Base-by-base conservation (phyloP, 805 yeast species). In the Cyberlindnera veronae region DNA sequence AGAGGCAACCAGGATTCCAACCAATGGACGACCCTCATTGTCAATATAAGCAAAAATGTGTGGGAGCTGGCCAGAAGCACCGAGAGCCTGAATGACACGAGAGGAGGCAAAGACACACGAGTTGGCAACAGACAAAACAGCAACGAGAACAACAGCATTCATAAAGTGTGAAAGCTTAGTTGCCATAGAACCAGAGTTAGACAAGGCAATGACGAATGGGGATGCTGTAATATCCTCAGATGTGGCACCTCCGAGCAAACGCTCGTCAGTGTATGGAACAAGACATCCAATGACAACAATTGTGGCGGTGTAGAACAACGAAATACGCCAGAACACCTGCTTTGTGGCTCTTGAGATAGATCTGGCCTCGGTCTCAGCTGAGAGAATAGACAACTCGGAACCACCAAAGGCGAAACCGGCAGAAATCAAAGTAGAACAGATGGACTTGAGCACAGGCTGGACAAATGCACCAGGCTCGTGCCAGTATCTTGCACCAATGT, bases 321-420 rank as follows among this genome's bases (percentile, higher is more conserved):
- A 65, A 42, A 85, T 80, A 64, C 93, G 73, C 90, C 91, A 84
- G 64, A 86, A 83, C 4, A 84, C 87, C 64, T 85, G 90, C 62
- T 84, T 84, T 69, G 58, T 69, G 60, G 50, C 65, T 62, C 48
- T 76, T 64, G 42, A 81, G 44, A 82, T 77, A 31, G 91, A 90
- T 36, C 72, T 71, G 27, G 91, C 93, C 40, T 84, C 71, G 2
- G 84, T 63, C 8, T 90, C 90, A 23, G 90, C 84, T 10, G 89
- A 84, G 29, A 84, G 68, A 36, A 88, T 86, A 29, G 76, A 75
- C 50, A 84, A 67, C 62, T 84, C 93, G 14, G 86, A 74, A 44
- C 91, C 91, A 29, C 84, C 77, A 55, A 78, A 85, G 10, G 87
- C 74, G 59, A 83, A 85, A 0, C 90, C 87, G 13, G 91, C 88